Base-by-base conservation (phyloP, 257 asterid genomes). In the Ehretia macrophylla region DNA sequence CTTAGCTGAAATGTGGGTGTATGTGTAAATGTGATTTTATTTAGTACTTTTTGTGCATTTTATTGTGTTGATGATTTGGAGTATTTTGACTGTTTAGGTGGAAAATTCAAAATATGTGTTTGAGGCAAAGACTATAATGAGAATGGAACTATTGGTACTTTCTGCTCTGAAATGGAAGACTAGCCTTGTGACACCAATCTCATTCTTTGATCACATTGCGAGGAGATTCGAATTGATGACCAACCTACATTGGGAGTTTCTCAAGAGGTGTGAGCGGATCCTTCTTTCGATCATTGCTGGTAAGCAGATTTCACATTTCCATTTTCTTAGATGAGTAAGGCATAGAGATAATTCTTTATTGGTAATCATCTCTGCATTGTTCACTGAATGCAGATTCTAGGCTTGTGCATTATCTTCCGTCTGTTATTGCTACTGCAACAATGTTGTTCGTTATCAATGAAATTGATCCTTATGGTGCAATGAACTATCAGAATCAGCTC, bases 91-190 rank as follows among this genome's bases (percentile, higher is more conserved):
- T 60, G 62, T 58, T 71, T 59, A 90, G 97, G 93, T 84, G 14
- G 85, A 74, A 62, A 87, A 84, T 56, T 72, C 85, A 0, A 83
- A 75, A 68, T 86, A 74, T 75, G 66, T 86, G 65, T 90, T 90
- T 50, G 97, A 86, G 73, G 86, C 97, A 13, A 81, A 83, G 78
- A 85, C 98, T 38, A 81, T 91, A 46, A 89, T 83, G 81, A 88
- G 95, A 67, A 85, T 88, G 95, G 98, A 90, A 76, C 81, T 86
- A 38, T 64, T 86, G 77, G 81, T 90, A 59, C 90, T 90, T 58
- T 79, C 93, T 9, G 72, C 90, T 6, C 84, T 90, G 39, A 69
- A 78, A 59, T 92, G 99, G 99, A 86, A 68, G 78, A 86, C 87
- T 93, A 84, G 80, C 66, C 89, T 81, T 1, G 97, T 85, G 64